Evolutionary conservation across 1,284 basidiomycete genomes (phyloP), one percentile per base, ranked within the genome.

Genomic region (Melanopsichium pennsylvanicum): DNA sequence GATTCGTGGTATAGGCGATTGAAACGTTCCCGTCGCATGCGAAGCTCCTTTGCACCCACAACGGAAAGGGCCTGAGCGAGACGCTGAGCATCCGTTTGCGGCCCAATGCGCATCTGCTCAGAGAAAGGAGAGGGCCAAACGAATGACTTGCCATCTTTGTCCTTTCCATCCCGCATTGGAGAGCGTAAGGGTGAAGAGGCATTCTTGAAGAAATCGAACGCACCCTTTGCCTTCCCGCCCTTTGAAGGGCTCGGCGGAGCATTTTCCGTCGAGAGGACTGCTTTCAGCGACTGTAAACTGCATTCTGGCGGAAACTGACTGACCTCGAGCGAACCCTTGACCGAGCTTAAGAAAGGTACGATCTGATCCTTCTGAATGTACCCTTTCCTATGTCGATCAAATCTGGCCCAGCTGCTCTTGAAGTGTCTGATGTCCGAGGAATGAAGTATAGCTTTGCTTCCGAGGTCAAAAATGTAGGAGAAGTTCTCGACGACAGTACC

Each of bases 401-500:
- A 91, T 70, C 89, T 86, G 0, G 90, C 89, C 95, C 95, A 98
- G 2, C 90, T 86, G 77, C 92, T 91, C 84, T 98, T 98, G 86
- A 93, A 97, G 1, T 88, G 43, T 3, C 81, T 71, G 51, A 82
- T 79, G 47, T 80, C 74, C 72, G 92, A 90, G 40, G 95, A 86
- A 19, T 89, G 90, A 37, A 97, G 88, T 0, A 89, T 88, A 50
- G 88, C 90, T 23, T 88, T 87, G n/a, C 89, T 89, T 18, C 91
- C 90, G 6, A 91, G 87, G 46, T 96, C 93, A 82, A 94, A 95
- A 9, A 97, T 92, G 81, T 95, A 97, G 18, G 92, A 91, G 81
- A 98, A 97, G 78, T 91, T 96, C 81, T 97, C 90, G 74, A 97
- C 93, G 52, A 97, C 91, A 63, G 94, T 92, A 89, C 89, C 89